These are phyloP conservation scores for sorghum (Sorghum bicolor) DNA, from an alignment of 176 grass and related monocot genomes.

Conservation along the genomic window DNA sequence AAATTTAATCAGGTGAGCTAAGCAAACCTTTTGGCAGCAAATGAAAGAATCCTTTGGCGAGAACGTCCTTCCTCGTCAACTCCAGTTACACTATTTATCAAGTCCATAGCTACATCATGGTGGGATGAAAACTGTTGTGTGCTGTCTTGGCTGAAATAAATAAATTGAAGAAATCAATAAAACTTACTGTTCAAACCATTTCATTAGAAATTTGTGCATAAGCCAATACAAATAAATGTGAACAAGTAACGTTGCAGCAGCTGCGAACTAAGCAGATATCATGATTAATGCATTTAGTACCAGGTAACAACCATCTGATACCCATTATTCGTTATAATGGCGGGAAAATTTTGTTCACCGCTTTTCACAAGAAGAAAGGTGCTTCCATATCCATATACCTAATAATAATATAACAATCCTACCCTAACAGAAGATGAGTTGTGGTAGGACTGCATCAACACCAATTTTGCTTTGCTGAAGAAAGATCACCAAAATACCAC, in stretches of 20 bases:
- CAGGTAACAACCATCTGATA: neutral
- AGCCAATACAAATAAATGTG: neutral
- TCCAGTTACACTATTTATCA: conserved; percentile 96
- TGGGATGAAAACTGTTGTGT: conserved; percentile 53
- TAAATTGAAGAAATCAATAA: conserved; percentile 26
- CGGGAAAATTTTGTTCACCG: too few species aligned
- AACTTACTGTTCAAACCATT: neutral
- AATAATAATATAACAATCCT: neutral
- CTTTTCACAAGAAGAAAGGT: too few species aligned
- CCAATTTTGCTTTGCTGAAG: conserved; percentile 11
- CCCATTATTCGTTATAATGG: neutral
- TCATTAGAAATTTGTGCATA: conserved; percentile 15
- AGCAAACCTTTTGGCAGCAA: conserved; percentile 94
- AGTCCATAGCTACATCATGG: conserved; percentile 83
- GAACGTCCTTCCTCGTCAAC: conserved; percentile 93
- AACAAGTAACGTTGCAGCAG: neutral
- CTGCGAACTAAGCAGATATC: neutral
- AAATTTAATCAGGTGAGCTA: neutral
- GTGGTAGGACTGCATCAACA: neutral
- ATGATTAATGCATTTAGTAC: neutral
- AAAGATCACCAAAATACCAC: neutral
- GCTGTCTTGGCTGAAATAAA: conserved; percentile 69
- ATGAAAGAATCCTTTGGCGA: conserved; percentile 95
- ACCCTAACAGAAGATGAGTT: neutral
- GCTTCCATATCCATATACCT: too few species aligned